phyloP scores from a whole-genome alignment of 495 filamentous ascomycete species.

The Aspergillus kassunensis region DNA sequence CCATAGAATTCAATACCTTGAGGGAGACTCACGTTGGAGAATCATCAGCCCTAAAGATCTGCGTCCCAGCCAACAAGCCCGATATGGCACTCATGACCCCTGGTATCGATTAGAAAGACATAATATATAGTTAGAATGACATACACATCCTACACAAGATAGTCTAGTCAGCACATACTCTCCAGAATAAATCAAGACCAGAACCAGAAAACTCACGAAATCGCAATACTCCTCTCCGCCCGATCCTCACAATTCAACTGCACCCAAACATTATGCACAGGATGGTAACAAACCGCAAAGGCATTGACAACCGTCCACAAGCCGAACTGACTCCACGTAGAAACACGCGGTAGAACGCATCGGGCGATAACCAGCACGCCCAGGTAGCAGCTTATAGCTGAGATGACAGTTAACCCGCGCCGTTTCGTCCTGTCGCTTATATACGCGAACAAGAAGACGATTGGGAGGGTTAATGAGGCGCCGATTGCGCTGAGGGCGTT shows the following conservation, averaged over 20 bases:
- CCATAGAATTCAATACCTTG: not conserved
- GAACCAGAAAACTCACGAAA: constrained; percentile 24
- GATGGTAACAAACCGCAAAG: constrained; percentile 32
- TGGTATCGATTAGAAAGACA: not conserved
- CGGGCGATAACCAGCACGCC: constrained; percentile 19
- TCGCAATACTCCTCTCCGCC: constrained; percentile 27
- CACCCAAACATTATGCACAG: constrained; percentile 35
- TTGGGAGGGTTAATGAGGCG: constrained; percentile 24
- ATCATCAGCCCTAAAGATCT: constrained; percentile 29
- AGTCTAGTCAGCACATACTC: not conserved
- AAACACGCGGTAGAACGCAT: constrained; percentile 11
- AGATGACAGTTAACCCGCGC: constrained; percentile 24
- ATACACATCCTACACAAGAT: constrained; percentile 27
- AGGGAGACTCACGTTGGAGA: not conserved
- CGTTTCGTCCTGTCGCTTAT: constrained; percentile 19
- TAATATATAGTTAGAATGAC: not conserved
- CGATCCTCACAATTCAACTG: constrained; percentile 25
- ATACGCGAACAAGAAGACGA: constrained; percentile 32
- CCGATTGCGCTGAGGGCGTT: constrained; percentile 37
- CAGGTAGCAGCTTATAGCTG: constrained; percentile 22
- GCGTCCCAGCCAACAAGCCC: constrained; percentile 29
- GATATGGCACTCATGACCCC: constrained; percentile 30
- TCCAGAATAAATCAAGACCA: not conserved
- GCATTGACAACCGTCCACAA: constrained; percentile 31
- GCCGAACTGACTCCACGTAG: constrained; percentile 23